phyloP scores from a whole-genome alignment of 805 yeast genomes.

The Myxozyma geophila region DNA sequence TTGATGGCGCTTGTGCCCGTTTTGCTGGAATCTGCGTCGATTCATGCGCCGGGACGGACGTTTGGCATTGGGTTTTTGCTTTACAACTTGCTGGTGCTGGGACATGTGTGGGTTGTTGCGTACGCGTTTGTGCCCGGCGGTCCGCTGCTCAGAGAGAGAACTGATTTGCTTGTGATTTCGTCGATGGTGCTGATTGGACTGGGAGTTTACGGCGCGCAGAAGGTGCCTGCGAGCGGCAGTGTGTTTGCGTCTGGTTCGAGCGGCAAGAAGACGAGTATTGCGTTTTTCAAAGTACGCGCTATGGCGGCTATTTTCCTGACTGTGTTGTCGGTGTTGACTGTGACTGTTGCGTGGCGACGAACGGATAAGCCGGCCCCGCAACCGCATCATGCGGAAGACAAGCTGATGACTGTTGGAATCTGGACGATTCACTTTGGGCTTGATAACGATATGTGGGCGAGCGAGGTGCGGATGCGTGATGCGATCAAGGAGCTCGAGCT shows the following conservation, averaged over 20 bases:
- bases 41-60: conserved; percentile 56
- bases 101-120: conserved; percentile 96
- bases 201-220: conserved; percentile 53
- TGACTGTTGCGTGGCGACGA: conserved; percentile 60
- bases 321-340: conserved; percentile 52
- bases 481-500: conserved; percentile 83
- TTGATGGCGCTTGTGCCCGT: conserved; percentile 42
- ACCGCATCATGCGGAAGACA: conserved; percentile 69
- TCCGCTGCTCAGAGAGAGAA: conserved; percentile 81
- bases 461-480: conserved; percentile 86
- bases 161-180: conserved; percentile 68
- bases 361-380: conserved; percentile 63
- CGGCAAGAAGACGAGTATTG: conserved; percentile 23
- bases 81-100: conserved; percentile 65
- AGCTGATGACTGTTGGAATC: conserved; percentile 88
- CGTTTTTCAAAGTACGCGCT: conserved; percentile 22
- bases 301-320: conserved; percentile 41
- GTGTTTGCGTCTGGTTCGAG: conserved; percentile 23
- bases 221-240: conserved; percentile 28
- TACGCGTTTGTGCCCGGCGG: conserved; percentile 99
- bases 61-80: conserved; percentile 51
- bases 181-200: conserved; percentile 59
- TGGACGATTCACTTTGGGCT: conserved; percentile 98
- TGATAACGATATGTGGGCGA: conserved; percentile 98
- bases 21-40: conserved; percentile 53